Evolutionary conservation across 192 early-diverging fungal genomes (phyloP).

Genomic region (Entomortierella chlamydospora): DNA sequence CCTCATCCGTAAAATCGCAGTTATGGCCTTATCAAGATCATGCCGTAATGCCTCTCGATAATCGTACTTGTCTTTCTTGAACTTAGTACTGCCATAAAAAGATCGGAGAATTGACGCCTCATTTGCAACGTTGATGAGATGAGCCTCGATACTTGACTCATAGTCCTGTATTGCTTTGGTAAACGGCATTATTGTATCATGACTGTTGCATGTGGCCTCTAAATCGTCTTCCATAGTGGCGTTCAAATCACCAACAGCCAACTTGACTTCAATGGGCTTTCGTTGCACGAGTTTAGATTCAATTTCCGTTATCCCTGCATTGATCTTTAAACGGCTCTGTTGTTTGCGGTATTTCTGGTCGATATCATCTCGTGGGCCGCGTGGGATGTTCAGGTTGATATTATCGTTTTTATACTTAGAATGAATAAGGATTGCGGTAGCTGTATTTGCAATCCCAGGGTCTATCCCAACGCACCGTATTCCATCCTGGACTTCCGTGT

Average conservation of each 20-base stretch:
- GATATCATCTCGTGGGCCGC: conserved; percentile 21
- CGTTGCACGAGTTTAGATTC: not conserved
- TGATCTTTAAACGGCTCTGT: conserved; percentile 11
- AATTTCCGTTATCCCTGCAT: conserved; percentile 1
- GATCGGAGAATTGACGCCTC: conserved; percentile 24
- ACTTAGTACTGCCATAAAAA: conserved; percentile 16
- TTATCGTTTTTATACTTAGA: conserved; percentile 19
- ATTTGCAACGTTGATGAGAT: conserved; percentile 20
- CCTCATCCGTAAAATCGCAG: conserved; percentile 8
- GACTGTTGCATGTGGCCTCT: conserved; percentile 17
- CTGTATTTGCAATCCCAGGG: conserved; percentile 22
- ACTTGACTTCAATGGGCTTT: not conserved
- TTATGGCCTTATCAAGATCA: conserved; percentile 18
- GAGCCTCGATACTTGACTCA: conserved; percentile 4
- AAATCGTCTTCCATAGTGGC: conserved; percentile 7
- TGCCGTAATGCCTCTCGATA: conserved; percentile 12
- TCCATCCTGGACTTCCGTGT: conserved; percentile 8
- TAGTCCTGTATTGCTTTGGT: conserved; percentile 11
- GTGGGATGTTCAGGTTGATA: conserved; percentile 25
- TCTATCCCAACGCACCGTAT: conserved; percentile 15
- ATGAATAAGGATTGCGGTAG: conserved; percentile 23
- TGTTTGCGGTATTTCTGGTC: conserved; percentile 23
- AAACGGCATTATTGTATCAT: conserved; percentile 5
- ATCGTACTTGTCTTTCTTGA: conserved; percentile 17
- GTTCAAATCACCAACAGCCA: conserved; percentile 18